Percentiles rank a stretch among this genome's conserved stretches.
phyloP scores from a whole-genome alignment of 108 stramenopile genomes.

The Nitzschia putrida region DNA sequence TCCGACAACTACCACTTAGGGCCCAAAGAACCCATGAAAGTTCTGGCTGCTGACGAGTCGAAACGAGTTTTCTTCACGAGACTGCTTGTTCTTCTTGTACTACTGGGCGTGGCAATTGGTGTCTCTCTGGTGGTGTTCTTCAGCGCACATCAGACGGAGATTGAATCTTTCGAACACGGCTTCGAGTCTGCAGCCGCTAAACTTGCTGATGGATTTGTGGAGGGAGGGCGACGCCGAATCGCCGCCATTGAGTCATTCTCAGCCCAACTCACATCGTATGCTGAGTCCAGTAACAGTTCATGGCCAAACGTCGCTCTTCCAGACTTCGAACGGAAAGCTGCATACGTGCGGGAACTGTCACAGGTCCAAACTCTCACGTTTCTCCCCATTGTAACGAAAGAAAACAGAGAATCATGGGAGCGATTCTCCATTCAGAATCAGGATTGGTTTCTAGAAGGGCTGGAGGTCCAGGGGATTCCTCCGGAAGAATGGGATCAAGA shows the following conservation, averaged over 20 bases:
- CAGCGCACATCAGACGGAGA: neutral
- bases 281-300: neutral
- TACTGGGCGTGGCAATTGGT: slow-evolving; percentile 1
- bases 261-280: slow-evolving; percentile 5
- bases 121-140: slow-evolving; percentile 4
- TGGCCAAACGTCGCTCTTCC: slow-evolving; percentile 22
- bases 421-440: slow-evolving; percentile 5
- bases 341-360: slow-evolving; percentile 1
- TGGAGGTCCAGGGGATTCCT: slow-evolving; percentile 5
- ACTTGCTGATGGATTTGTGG: neutral
- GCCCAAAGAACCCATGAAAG: slow-evolving; percentile 1
- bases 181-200: neutral
- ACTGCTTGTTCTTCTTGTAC: neutral
- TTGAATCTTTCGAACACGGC: neutral
- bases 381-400: slow-evolving; percentile 6
- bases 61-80: slow-evolving; percentile 1
- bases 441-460: slow-evolving; percentile 9
- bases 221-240: neutral
- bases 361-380: neutral
- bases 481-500: slow-evolving; percentile 8
- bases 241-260: slow-evolving; percentile 8
- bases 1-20: too few species aligned
- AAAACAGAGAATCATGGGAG: neutral
- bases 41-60: neutral
- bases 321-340: slow-evolving; percentile 2